phyloP scores from a whole-genome alignment of 1,284 basidiomycete genomes.

The Trichosporon sp. region DNA sequence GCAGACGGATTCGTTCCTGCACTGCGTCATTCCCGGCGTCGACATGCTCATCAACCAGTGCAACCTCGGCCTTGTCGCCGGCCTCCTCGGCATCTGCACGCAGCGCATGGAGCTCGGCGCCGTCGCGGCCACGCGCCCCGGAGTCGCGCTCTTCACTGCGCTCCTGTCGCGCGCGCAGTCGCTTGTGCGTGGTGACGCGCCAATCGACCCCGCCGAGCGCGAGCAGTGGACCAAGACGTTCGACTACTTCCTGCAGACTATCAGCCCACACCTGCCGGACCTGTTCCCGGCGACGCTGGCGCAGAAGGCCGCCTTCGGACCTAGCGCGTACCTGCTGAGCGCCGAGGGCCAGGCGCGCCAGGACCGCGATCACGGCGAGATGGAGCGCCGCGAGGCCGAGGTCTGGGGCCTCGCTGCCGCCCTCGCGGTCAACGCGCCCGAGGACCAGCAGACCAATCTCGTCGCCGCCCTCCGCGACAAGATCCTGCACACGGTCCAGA shows the following conservation, averaged over 20 bases:
- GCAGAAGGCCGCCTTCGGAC: conserved; percentile 55
- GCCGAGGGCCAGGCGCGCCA: conserved; percentile 50
- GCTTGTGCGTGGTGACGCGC: conserved; percentile 66
- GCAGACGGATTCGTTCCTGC: conserved; percentile 84
- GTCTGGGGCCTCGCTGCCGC: conserved; percentile 55
- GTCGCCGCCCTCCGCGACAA: conserved; percentile 86
- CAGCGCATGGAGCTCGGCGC: conserved; percentile 72
- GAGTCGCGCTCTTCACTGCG: conserved; percentile 84
- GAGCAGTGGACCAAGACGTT: conserved; percentile 85
- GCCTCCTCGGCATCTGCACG: conserved; percentile 76
- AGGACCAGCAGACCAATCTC: conserved; percentile 75
- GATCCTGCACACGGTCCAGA: conserved; percentile 49
- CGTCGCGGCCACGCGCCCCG: conserved; percentile 72
- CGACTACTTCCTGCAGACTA: conserved; percentile 71
- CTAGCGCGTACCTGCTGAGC: conserved; percentile 48
- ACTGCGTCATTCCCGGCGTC: conserved; percentile 80
- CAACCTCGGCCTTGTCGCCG: conserved; percentile 78
- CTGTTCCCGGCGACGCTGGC: conserved; percentile 89
- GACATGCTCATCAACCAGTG: conserved; percentile 67
- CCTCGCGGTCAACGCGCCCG: conserved; percentile 78
- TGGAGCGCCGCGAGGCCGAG: conserved; percentile 49
- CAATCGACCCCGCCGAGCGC: conserved; percentile 62
- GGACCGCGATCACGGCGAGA: conserved; percentile 62
- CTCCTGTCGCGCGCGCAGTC: conserved; percentile 88
- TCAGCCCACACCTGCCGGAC: conserved; percentile 67